Evolutionary conservation across 169 alveolate genomes (phyloP).

Genomic region (Babesia ovis): DNA sequence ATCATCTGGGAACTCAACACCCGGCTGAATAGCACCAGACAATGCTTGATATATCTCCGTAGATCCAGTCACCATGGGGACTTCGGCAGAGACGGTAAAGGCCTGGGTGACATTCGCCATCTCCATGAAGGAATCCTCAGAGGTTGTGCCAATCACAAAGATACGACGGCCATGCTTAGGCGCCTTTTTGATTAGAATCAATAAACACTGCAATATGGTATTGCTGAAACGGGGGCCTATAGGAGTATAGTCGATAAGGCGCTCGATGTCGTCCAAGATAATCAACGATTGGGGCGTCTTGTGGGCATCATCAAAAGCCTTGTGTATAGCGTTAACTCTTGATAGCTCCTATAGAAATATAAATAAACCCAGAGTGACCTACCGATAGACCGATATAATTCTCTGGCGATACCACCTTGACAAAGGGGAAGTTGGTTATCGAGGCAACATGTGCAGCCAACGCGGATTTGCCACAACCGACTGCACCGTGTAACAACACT

Average conservation of each 20-base stretch:
- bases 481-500: slow-evolving; percentile 91
- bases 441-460: slow-evolving; percentile 95
- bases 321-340: slow-evolving; percentile 86
- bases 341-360: slow-evolving; percentile 70
- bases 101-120: slow-evolving; percentile 68
- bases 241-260: slow-evolving; percentile 95
- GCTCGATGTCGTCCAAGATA: slow-evolving; percentile 95
- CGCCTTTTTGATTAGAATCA: slow-evolving; percentile 92
- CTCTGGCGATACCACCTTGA: slow-evolving; percentile 95
- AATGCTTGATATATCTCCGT: slow-evolving; percentile 60
- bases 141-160: slow-evolving; percentile 95
- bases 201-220: slow-evolving; percentile 91
- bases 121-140: slow-evolving; percentile 84
- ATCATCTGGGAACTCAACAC: slow-evolving; percentile 26
- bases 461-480: slow-evolving; percentile 97
- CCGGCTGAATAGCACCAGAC: slow-evolving; percentile 19
- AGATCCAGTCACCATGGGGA: slow-evolving; percentile 69
- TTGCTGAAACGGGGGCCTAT: slow-evolving; percentile 98
- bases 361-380: slow-evolving; percentile 68
- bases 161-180: slow-evolving; percentile 93
- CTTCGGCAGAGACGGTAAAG: slow-evolving; percentile 59
- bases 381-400: slow-evolving; percentile 93
- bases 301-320: slow-evolving; percentile 99
- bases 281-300: slow-evolving; percentile 92
- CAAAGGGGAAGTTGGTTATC: slow-evolving; percentile 93